Base-by-base conservation (phyloP, 495 filamentous ascomycete genomes). In the Penicillium roqueforti region DNA sequence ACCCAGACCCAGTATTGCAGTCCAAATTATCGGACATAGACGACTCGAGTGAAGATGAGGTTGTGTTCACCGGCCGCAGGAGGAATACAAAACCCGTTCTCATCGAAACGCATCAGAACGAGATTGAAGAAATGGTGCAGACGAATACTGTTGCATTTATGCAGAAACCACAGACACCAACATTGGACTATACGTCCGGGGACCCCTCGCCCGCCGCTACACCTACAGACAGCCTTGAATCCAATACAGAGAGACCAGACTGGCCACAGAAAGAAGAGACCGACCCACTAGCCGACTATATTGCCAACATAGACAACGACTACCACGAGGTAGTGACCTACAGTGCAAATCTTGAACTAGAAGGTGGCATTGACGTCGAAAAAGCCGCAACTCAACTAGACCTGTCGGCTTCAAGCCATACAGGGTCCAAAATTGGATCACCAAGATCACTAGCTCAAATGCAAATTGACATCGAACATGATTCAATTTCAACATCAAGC, bases 261-360 rank as follows among this genome's bases (percentile, higher is more conserved):
- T 51, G 34, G 34, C 59, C 42, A 25, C 42, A 39, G 19, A 58
- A 58, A 20, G 60, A 64, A 32, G 80, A 88, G 10, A 75, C 83
- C 31, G 84, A 78, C 0, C 73, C 83, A 3, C 42, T 88, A 19
- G 80, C 80, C 3, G 91, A 95, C 61, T 93, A 95, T 58, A 85
- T 91, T 49, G 82, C 80, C 52, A 91, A 95, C 62, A 83, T 91
- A 16, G 66, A 72, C 26, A 55, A 59, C 5, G 62, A 71, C 8
- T 66, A 73, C 31, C 60, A 63, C 23, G 63, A 73, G 25, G 62
- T 66, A 20, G 14, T 51, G 26, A 37, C 29, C n/a, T 51, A 36
- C 2, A 45, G 51, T 22, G 25, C 51, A 23, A 41, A 54, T 10
- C 8, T 39, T 5, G 54, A 59, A 11, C 3, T 19, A 14, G 48